These are phyloP conservation scores for Arthroderma sp. DNA, from an alignment of 2,329 filamentous ascomycete species.

Conservation along the genomic window DNA sequence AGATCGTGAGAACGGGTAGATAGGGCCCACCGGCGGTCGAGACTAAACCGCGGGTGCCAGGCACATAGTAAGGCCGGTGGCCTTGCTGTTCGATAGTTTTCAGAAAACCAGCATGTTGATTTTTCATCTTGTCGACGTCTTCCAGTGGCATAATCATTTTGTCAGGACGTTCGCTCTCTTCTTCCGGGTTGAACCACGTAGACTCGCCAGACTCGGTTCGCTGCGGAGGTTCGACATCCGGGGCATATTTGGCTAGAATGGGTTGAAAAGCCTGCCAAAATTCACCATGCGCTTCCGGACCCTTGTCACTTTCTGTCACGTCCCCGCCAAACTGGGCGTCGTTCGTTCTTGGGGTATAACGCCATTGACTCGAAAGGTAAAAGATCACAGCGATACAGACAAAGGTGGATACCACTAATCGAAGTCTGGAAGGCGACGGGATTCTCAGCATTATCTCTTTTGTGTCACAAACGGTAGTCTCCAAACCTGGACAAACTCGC, in stretches of 20 bases:
- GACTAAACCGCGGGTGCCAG: constrained; percentile 20
- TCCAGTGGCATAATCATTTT: constrained; percentile 17
- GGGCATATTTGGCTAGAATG: constrained; percentile 20
- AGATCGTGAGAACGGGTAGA: constrained; percentile 31
- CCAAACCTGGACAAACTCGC: too few species aligned
- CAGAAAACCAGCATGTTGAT: constrained; percentile 24
- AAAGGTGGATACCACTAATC: constrained; percentile 2
- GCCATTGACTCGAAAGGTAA: constrained; percentile 4
- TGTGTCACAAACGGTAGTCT: background rate
- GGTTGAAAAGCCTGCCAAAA: constrained; percentile 25
- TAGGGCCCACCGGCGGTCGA: constrained; percentile 30
- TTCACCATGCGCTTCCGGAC: constrained; percentile 12
- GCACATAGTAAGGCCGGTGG: constrained; percentile 9
- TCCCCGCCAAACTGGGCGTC: background rate
- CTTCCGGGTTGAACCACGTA: constrained; percentile 17
- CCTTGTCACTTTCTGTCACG: constrained; percentile 1
- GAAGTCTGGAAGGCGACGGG: background rate
- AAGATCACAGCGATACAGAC: constrained; percentile 3
- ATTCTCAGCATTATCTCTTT: constrained; percentile 1
- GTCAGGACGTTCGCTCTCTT: constrained; percentile 19
- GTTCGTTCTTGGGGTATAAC: background rate
- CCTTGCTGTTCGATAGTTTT: constrained; percentile 14
- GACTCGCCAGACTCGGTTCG: constrained; percentile 16
- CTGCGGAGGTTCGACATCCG: constrained; percentile 18
- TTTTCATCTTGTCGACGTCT: constrained; percentile 21